Conservation (phyloP, 208 protist genomes). For the Acanthamoeba polyphaga region DNA sequence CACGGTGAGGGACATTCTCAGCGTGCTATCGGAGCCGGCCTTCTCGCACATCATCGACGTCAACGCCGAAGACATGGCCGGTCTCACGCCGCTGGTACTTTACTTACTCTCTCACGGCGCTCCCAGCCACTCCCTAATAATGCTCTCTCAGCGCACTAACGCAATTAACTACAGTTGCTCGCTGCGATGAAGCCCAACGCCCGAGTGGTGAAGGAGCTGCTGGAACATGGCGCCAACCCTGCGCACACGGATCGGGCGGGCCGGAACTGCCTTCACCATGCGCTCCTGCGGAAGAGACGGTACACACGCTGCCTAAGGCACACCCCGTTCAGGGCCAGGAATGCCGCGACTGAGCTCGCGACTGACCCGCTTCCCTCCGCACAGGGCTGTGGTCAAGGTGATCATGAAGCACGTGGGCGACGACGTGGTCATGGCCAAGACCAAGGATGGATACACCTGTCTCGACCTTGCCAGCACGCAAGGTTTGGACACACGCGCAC, state of each 20-base stretch:
- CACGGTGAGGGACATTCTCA: background rate
- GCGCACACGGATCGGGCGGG: background rate
- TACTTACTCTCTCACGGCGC: background rate
- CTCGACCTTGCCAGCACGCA: conserved; percentile 5
- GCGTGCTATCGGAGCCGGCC: background rate
- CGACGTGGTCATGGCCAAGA: background rate
- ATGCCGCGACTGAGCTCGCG: background rate
- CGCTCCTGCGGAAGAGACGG: conserved; percentile 27
- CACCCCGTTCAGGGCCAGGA: background rate
- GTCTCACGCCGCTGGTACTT: conserved; percentile 4
- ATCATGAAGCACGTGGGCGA: conserved; percentile 35
- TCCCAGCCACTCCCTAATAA: background rate
- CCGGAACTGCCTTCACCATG: background rate
- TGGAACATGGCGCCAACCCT: conserved; percentile 15
- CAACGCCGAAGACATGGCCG: background rate
- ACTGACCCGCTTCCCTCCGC: background rate
- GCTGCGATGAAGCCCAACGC: conserved; percentile 29
- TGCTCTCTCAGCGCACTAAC: background rate
- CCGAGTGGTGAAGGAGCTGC: background rate
- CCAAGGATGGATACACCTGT: conserved; percentile 22
- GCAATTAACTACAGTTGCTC: background rate
- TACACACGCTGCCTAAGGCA: background rate
- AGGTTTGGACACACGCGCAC: background rate
- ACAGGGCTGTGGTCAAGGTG: conserved; percentile 13
- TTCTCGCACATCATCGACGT: background rate